Evolutionary conservation across 2,329 filamentous ascomycete genomes (phyloP).

Genomic region (Fusarium sp.): DNA sequence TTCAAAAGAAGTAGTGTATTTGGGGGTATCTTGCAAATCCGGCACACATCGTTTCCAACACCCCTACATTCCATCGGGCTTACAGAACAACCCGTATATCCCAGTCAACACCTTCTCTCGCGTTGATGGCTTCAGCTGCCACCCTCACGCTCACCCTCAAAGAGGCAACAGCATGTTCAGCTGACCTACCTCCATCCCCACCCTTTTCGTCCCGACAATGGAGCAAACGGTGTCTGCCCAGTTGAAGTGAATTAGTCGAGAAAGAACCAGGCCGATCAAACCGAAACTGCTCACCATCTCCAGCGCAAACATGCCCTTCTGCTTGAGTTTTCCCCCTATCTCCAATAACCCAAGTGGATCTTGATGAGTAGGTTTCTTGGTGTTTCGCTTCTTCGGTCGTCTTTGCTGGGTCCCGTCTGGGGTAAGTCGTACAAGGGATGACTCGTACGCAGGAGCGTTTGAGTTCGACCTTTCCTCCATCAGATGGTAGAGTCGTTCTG

Average conservation of each 20-base stretch:
- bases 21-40: conserved; percentile 38
- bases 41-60: conserved; percentile 7
- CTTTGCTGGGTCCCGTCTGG: conserved; percentile 2
- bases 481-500: conserved; percentile 43
- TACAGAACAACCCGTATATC: not conserved
- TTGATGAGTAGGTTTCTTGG: conserved; percentile 54
- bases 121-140: not conserved
- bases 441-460: conserved; percentile 22
- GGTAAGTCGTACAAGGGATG: conserved; percentile 30
- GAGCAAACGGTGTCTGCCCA: conserved; percentile 34
- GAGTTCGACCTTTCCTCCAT: conserved; percentile 33
- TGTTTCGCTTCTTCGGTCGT: conserved; percentile 10
- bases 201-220: conserved; percentile 24
- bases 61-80: not conserved
- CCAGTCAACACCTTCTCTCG: not conserved
- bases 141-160: conserved; percentile 2
- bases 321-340: conserved; percentile 70
- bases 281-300: conserved; percentile 78
- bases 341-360: conserved; percentile 83
- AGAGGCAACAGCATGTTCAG: conserved; percentile 37
- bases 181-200: conserved; percentile 36
- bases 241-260: conserved; percentile 61
- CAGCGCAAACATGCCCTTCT: conserved; percentile 70
- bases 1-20: not conserved
- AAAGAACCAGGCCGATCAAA: conserved; percentile 73